Evolutionary conservation across 2,329 filamentous ascomycete species (phyloP), one percentile per base, ranked within the genome.

Genomic region (Pseudogymnoascus sp.): DNA sequence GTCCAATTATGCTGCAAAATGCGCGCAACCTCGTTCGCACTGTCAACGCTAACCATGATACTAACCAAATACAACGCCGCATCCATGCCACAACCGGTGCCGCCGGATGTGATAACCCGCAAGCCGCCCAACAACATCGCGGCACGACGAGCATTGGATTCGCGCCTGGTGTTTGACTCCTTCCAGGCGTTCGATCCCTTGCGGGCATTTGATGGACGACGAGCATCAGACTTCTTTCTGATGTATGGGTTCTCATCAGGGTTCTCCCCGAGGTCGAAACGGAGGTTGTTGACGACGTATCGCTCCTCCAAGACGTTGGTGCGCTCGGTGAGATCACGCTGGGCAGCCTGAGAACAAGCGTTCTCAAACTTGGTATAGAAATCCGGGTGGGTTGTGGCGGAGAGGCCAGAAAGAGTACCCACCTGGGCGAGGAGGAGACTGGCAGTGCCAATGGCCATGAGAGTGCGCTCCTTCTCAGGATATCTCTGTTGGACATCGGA

Each of bases 221-320:
- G 78, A 57, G 80, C 84, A 67, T 89, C 86, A 62, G 84, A 83
- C 80, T 88, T 89, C 78, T 83, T 85, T 69, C 89, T 82, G 72
- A 94, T 86, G 75, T 93, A 93, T 33, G 89, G 89, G 75, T 90
- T 93, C 74, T 91, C 87, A 64, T 92, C 88, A 70, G 89, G 84
- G 70, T 92, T 85, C 63, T 88, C 87, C 67, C 80, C 82, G 43
- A 94, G 79, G 68, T 94, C 90, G 73, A 93, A 95, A 68, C 90
- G 88, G 63, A 91, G 86, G 76, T 95, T 94, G 80, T 95, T 95
- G 73, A 95, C 90, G 18, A 95, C 90, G 72, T 94, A 95, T 70
- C 90, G 83, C 65, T 90, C 87, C 71, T 94, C 89, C 70, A 93
- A 82, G 65, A 94, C 88, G 70, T 94, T 89, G 68, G 89, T 91